Evolutionary conservation across 306 rosid species (phyloP), one percentile per base, ranked within the genome.

Genomic region (Ormosia semicastrata): DNA sequence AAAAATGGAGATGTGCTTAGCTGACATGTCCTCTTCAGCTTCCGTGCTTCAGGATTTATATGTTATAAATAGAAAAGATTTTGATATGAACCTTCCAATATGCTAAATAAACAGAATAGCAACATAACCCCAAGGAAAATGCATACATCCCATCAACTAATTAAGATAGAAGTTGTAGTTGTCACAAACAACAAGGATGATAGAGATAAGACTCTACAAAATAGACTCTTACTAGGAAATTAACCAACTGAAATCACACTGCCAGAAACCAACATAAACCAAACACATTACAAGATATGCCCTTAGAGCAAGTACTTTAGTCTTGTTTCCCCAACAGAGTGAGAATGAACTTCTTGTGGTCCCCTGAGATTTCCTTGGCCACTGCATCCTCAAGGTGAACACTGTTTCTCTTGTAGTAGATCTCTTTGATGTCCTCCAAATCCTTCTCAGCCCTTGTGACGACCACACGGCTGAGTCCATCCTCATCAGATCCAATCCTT

Each of bases 371-470:
- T 7, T 93, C 97, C 71, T 89, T 87, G 64, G 93, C 84, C 73
- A 95, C 87, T 14, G 85, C 92, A 70, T 95, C 68, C 9, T 91
- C 97, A 44, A 93, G 94, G 14, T 85, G 85, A 53, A 88, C 87
- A 63, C 92, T 93, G 87, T 95, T 95, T 59, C 94, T 93, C 91
- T 91, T 91, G 88, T 86, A 87, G 79, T 93, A 95, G 7, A 89
- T 33, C 66, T 95, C 97, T 70, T 90, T 90, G 63, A 95, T 93
- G 24, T 62, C 81, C 78, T 32, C 82, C 98, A 95, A 8, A 71
- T 95, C 98, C 85, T 83, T 95, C 90, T 95, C 98, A 3, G 98
- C 97, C 79, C 98, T 91, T 2, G 91, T 85, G 15, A 95, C 94
- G 0, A 93, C 71, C 86, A 90, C 98, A 0, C 98, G 91, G 6